A percentile compares a stretch with the other conserved stretches of the same genome.
Evolutionary conservation across 176 grass and related monocot genomes (phyloP).

Genomic region (Triticum timopheevii): DNA sequence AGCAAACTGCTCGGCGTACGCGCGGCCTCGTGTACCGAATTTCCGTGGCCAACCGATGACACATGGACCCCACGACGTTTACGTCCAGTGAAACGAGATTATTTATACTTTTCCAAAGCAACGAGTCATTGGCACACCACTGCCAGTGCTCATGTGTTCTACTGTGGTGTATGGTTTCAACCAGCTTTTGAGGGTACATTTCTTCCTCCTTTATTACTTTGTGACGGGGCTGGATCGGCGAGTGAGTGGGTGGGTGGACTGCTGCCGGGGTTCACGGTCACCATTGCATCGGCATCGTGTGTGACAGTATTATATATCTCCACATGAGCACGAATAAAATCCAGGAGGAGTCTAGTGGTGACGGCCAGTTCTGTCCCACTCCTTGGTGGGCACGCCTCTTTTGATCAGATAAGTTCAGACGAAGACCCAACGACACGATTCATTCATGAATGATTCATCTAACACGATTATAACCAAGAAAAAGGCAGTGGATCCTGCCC

Average conservation of each 20-base stretch:
- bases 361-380: slow-evolving; percentile 29
- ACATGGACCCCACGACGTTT: background rate
- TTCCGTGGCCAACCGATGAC: background rate
- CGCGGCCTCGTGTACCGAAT: background rate
- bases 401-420: slow-evolving; percentile 25
- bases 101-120: background rate
- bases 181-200: background rate
- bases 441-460: background rate
- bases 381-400: slow-evolving; percentile 24
- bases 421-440: background rate
- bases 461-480: background rate
- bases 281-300: background rate
- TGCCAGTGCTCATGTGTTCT: background rate
- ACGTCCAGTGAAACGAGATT: background rate
- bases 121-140: background rate
- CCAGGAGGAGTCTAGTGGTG: background rate
- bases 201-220: background rate
- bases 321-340: background rate
- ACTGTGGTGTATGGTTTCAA: background rate
- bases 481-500: slow-evolving; percentile 4
- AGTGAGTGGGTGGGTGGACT: slow-evolving; percentile 39
- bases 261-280: slow-evolving; percentile 10
- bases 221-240: background rate
- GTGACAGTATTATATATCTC: background rate
- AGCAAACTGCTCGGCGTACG: background rate